phyloP scores from a whole-genome alignment of 768 basidiomycete species.

The Cystoderma amianthinum region DNA sequence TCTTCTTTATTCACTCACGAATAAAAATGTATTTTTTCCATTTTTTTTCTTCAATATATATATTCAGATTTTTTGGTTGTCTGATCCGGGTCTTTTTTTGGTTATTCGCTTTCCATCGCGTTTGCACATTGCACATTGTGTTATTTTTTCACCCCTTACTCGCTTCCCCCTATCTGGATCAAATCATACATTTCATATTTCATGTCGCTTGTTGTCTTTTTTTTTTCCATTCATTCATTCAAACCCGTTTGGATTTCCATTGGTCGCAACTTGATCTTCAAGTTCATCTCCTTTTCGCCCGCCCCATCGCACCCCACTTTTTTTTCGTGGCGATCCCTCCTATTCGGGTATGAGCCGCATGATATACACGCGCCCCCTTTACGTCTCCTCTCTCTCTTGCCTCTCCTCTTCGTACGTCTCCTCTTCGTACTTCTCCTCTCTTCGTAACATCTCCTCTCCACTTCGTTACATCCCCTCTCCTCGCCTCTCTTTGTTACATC shows the following conservation, averaged over 20 bases:
- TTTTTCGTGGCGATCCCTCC: neutral
- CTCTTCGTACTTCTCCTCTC: neutral
- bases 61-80: too few relatives aligned
- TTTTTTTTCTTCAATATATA: too few relatives aligned
- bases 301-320: neutral
- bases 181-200: neutral
- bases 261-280: neutral
- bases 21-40: too few relatives aligned
- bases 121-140: neutral
- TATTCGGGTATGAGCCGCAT: neutral
- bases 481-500: too few relatives aligned
- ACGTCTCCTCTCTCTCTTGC: neutral
- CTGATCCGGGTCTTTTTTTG: too few relatives aligned
- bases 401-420: neutral
- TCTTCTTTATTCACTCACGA: too few relatives aligned
- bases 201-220: too few relatives aligned
- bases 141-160: neutral
- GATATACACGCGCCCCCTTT: neutral
- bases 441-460: too few relatives aligned
- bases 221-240: neutral
- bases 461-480: too few relatives aligned
- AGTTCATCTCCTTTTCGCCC: neutral
- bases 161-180: neutral
- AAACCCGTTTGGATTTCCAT: neutral
- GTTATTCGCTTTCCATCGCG: too few relatives aligned